phyloP scores from a whole-genome alignment of 768 basidiomycete species.

The Hericium coralloides region DNA sequence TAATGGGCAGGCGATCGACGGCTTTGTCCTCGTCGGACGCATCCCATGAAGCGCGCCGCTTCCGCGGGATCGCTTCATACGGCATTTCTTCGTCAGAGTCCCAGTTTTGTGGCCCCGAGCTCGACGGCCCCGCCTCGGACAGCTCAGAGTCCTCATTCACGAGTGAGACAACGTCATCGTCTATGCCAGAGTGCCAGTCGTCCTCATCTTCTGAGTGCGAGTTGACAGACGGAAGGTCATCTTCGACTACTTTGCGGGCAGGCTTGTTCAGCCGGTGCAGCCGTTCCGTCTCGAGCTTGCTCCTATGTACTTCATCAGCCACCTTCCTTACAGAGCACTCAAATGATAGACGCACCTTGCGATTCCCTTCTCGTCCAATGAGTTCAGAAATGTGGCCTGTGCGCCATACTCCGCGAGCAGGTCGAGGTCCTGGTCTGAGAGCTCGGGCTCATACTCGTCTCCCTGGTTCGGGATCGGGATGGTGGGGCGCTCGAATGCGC shows the following conservation, averaged over 20 bases:
- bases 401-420: constrained; percentile 56
- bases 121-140: constrained; percentile 20
- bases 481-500: constrained; percentile 44
- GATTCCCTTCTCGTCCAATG: constrained; percentile 72
- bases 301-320: constrained; percentile 36
- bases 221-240: constrained; percentile 62
- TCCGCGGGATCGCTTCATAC: constrained; percentile 60
- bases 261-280: constrained; percentile 62
- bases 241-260: constrained; percentile 30
- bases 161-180: constrained; percentile 20
- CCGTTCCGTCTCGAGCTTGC: constrained; percentile 73
- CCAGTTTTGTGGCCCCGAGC: constrained; percentile 15
- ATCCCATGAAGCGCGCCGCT: constrained; percentile 33
- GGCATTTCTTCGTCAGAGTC: constrained; percentile 61
- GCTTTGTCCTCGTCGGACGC: constrained; percentile 39
- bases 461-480: constrained; percentile 53
- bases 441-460: constrained; percentile 34
- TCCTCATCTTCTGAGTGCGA: constrained; percentile 56
- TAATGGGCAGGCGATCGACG: constrained; percentile 72
- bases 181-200: constrained; percentile 34
- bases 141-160: constrained; percentile 20
- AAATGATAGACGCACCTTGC: constrained; percentile 45
- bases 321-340: constrained; percentile 4
- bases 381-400: constrained; percentile 56
- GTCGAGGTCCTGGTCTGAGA: constrained; percentile 67